Evolutionary conservation across 148 eudicot species (phyloP), one percentile per base, ranked within the genome.

Genomic region (Diospyros kaki): DNA sequence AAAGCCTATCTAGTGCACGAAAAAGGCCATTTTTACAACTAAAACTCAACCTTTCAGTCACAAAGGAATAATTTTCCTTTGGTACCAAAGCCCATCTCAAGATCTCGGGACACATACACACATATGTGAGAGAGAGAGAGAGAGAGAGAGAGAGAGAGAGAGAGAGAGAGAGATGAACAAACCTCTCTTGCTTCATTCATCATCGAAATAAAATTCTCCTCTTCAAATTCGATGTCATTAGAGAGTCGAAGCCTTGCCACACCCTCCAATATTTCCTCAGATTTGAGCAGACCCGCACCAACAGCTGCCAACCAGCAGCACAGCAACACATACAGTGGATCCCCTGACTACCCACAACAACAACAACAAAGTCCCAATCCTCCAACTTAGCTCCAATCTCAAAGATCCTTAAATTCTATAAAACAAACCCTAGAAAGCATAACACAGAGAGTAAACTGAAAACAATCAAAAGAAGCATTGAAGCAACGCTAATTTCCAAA

Each of bases 241-340:
- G 97, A 90, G 66, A 94, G 74, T 48, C 96, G 77, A 78, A 92
- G 92, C 76, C 98, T 87, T 4, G 92, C 91, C 2, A 94, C 97
- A 38, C 98, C 98, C 75, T 94, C 98, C 72, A 94, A 72, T 55
- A 94, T 94, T 79, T 94, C 98, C 85, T 94, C 98, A 18, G 98
- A 90, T 82, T 92, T 94, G 41, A 94, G 96, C 78, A 94, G 84
- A 54, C 97, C 98, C 17, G 96, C 98, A 59, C 98, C 98, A 67
- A 94, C 83, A 60, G 98, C 98, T 38, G 98, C 98, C 79, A 94
- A 72, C 98, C 98, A 94, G 71, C 98, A 94, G 84, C 97, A 92
- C 40, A 87, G 46, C 56, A 94, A 79, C 55, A 94, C 97, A 74
- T 94, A 82, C 73, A 92, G 63, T 48, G 98, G 92, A 52, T 94